Conservation (phyloP, 768 basidiomycete genomes). For the Podaxis sp. region DNA sequence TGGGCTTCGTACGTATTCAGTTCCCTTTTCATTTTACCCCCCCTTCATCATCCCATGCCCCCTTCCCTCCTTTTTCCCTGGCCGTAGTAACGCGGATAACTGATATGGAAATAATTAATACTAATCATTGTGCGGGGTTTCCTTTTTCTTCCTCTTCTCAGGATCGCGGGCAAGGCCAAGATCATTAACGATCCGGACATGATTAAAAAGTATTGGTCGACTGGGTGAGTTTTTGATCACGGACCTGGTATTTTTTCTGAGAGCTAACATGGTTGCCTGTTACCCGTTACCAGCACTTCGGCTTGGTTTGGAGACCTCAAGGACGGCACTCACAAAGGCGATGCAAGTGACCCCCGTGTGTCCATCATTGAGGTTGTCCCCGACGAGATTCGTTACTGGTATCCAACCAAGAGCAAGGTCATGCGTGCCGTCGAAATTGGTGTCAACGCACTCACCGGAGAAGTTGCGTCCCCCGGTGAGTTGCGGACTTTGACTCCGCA, state of each 20-base stretch:
- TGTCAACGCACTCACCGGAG: conserved; percentile 58
- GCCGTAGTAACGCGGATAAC: no score
- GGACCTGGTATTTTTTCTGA: neutral
- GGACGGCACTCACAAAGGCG: conserved; percentile 84
- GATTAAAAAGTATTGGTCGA: conserved; percentile 68
- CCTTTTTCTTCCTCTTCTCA: conserved; percentile 22
- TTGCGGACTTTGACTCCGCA: conserved; percentile 68
- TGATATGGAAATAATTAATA: neutral
- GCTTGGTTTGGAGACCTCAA: conserved; percentile 89
- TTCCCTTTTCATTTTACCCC: no score
- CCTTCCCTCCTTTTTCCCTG: neutral
- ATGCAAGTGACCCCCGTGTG: conserved; percentile 75
- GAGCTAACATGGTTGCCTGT: neutral
- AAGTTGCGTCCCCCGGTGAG: conserved; percentile 69
- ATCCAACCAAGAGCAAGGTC: conserved; percentile 58
- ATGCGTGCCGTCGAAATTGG: conserved; percentile 63
- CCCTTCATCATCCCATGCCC: neutral
- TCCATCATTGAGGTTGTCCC: conserved; percentile 78
- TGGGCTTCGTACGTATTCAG: conserved; percentile 61
- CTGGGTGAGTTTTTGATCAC: conserved; percentile 38
- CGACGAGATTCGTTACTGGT: conserved; percentile 81
- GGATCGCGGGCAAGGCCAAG: conserved; percentile 72
- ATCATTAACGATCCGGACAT: conserved; percentile 60
- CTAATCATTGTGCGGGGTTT: neutral
- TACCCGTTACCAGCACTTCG: conserved; percentile 39